Percentiles rank a stretch among this genome's conserved stretches.
These are phyloP conservation scores for Streptanthus diversifolius DNA, from an alignment of 345 rosid genomes.

Conservation along the genomic window DNA sequence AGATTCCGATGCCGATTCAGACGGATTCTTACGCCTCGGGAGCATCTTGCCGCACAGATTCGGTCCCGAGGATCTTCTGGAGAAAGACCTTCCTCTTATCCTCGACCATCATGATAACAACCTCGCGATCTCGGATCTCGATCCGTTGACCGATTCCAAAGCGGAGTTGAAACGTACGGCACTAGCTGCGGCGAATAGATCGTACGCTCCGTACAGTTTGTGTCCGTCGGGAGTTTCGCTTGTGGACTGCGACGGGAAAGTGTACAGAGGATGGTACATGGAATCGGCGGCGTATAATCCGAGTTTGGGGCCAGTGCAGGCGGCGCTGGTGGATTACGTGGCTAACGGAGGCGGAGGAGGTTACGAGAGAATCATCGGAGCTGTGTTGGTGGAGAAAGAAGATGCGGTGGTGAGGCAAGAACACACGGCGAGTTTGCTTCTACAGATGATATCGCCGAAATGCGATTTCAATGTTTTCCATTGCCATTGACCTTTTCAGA, in stretches of 20 bases:
- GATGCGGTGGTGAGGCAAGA: slow-evolving; percentile 68
- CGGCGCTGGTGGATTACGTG: slow-evolving; percentile 76
- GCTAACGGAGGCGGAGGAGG: slow-evolving; percentile 64
- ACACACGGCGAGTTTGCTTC: slow-evolving; percentile 56
- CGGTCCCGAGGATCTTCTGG: slow-evolving; percentile 78
- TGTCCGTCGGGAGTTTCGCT: slow-evolving; percentile 90
- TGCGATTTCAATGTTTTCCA: slow-evolving; percentile 67
- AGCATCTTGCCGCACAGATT: slow-evolving; percentile 66
- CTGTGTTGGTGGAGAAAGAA: slow-evolving; percentile 75
- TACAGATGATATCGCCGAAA: slow-evolving; percentile 60
- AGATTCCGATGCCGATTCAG: slow-evolving; percentile 6
- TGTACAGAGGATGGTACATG: slow-evolving; percentile 72
- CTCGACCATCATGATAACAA: slow-evolving; percentile 62
- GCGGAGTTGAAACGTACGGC: slow-evolving; percentile 45
- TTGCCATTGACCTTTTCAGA: slow-evolving; percentile 35
- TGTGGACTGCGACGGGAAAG: slow-evolving; percentile 68
- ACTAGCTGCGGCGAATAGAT: slow-evolving; percentile 68
- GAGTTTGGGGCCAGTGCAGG: slow-evolving; percentile 90
- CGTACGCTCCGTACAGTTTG: slow-evolving; percentile 83
- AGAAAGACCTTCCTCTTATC: slow-evolving; percentile 53
- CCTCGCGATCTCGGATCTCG: slow-evolving; percentile 27
- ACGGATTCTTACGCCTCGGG: slow-evolving; percentile 43
- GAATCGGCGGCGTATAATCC: slow-evolving; percentile 98
- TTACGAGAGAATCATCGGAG: slow-evolving; percentile 65
- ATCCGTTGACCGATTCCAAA: not conserved